phyloP scores from a whole-genome alignment of 1,139 yeast genomes.

The Debaryomycetaceae sp. region DNA sequence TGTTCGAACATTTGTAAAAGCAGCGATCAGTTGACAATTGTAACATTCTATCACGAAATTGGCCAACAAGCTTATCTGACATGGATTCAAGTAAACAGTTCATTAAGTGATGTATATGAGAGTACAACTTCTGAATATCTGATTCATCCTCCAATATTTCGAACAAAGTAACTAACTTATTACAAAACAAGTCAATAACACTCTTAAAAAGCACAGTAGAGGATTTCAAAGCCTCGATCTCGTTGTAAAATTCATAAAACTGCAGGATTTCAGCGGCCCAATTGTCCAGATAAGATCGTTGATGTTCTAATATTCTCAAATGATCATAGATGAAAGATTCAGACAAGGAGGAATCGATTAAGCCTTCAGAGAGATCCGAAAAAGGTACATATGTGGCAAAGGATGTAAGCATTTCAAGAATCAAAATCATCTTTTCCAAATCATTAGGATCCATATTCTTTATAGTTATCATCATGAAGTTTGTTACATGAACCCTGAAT shows the following conservation, averaged over 20 bases:
- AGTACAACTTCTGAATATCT: slow-evolving; percentile 54
- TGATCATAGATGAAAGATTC: slow-evolving; percentile 70
- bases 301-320: slow-evolving; percentile 27
- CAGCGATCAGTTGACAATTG: slow-evolving; percentile 58
- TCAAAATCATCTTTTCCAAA: slow-evolving; percentile 64
- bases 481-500: slow-evolving; percentile 74
- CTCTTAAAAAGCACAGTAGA: slow-evolving; percentile 72
- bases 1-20: slow-evolving; percentile 63
- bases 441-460: slow-evolving; percentile 92
- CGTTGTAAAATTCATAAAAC: slow-evolving; percentile 32
- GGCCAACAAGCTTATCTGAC: slow-evolving; percentile 58
- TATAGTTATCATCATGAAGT: slow-evolving; percentile 64
- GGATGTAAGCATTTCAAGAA: slow-evolving; percentile 69
- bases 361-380: slow-evolving; percentile 45
- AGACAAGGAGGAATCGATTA: slow-evolving; percentile 55
- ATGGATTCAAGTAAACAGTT: slow-evolving; percentile 65
- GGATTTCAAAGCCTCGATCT: slow-evolving; percentile 61
- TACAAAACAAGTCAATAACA: slow-evolving; percentile 55
- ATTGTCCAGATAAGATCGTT: slow-evolving; percentile 14
- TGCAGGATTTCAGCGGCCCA: slow-evolving; percentile 5
- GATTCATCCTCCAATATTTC: slow-evolving; percentile 75
- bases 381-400: slow-evolving; percentile 75
- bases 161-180: slow-evolving; percentile 59
- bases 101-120: slow-evolving; percentile 76
- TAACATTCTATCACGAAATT: slow-evolving; percentile 50